A percentile compares a stretch with the other conserved stretches of the same genome.
Evolutionary conservation across 805 yeast genomes (phyloP).

Genomic region (Yamadazyma laniorum): DNA sequence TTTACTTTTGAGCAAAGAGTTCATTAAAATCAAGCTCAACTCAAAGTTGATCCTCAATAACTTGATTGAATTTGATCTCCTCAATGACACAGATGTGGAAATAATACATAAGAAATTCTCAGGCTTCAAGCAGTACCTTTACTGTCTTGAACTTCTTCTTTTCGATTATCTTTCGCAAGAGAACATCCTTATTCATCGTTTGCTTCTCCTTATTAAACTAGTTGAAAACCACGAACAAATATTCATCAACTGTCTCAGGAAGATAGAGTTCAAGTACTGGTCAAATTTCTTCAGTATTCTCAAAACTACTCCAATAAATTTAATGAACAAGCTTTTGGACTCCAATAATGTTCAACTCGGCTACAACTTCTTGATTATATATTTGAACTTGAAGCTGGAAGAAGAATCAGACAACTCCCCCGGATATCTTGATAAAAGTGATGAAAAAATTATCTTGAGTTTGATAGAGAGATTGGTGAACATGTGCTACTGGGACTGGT

Average conservation of each 20-base stretch:
- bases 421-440: constrained; percentile 26
- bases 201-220: constrained; percentile 18
- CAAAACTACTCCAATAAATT: constrained; percentile 43
- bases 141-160: constrained; percentile 49
- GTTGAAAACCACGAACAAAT: constrained; percentile 22
- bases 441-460: constrained; percentile 39
- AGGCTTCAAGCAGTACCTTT: constrained; percentile 42
- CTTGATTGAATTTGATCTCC: constrained; percentile 47
- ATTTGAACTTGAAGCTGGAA: constrained; percentile 49
- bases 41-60: constrained; percentile 45
- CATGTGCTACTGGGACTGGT: constrained; percentile 48
- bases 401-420: constrained; percentile 21
- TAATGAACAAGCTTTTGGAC: constrained; percentile 42
- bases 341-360: constrained; percentile 39
- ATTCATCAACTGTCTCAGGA: constrained; percentile 55
- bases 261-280: constrained; percentile 60
- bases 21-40: constrained; percentile 32
- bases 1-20: constrained; percentile 24
- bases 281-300: constrained; percentile 42
- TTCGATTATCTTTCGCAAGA: constrained; percentile 39
- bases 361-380: constrained; percentile 51
- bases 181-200: constrained; percentile 17
- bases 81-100: constrained; percentile 23
- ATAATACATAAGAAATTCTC: constrained; percentile 36
- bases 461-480: constrained; percentile 43